Evolutionary conservation across 345 rosid species (phyloP), one percentile per base, ranked within the genome.

Genomic region (Linum tenue): DNA sequence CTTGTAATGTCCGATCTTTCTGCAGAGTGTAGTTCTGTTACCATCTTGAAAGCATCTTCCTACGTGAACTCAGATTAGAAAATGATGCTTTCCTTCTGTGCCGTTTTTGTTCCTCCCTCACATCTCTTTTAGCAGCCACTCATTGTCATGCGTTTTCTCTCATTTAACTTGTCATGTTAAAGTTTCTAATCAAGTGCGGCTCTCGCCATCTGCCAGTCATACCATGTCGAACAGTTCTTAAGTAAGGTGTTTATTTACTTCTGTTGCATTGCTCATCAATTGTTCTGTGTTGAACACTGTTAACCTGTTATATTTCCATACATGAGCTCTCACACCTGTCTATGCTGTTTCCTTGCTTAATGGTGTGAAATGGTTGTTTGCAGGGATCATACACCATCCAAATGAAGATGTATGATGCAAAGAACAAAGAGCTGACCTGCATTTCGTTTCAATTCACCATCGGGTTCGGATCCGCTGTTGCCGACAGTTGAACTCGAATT

Each of bases 321-420:
- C 31, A 22, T 22, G 36, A 61, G 10, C 48, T 10, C 60, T 69
- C 38, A 11, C 66, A 59, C 36, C 66, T 37, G 7, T 39, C 56
- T 69, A 60, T 69, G 63, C 36, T 62, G 10, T 69, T 65, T 55
- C 41, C 62, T 48, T 62, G 44, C 6, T 53, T 40, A 39, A 55
- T 39, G 62, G 63, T 69, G 44, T 11, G 61, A 56, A 39, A 55
- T 39, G 62, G 63, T 69, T 9, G 44, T 67, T 36, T 73, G 76
- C 83, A 88, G 99, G 97, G 99, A 16, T 65, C 95, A 4, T 94
- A 90, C 82, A 67, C 95, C 44, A 88, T 94, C 56, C 85, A 79
- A 68, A 90, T 94, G 99, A 90, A 76, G 88, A 90, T 94, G 96
- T 37, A 67, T 12, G 87, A 83, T 59, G 82, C 69, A 39, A 67